Evolutionary conservation across 1,284 basidiomycete species (phyloP).

Genomic region (Pseudozyma hubeiensis): DNA sequence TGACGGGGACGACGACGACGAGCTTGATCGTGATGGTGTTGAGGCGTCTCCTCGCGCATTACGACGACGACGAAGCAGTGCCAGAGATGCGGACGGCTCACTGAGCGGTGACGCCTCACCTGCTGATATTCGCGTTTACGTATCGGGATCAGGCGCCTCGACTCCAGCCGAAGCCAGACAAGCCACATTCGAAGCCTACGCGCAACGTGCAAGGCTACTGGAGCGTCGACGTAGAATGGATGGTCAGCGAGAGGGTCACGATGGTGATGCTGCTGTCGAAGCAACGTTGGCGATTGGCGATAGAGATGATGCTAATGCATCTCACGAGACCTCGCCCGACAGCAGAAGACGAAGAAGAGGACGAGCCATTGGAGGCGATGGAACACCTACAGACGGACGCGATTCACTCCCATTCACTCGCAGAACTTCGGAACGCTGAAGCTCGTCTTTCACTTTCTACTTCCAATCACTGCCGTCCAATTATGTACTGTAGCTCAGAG

Average conservation of each 20-base stretch:
- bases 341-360: constrained; percentile 19
- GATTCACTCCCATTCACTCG: constrained; percentile 35
- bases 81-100: constrained; percentile 1
- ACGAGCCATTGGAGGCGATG: constrained; percentile 14
- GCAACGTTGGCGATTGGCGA: not conserved
- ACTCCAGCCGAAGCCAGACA: constrained; percentile 40
- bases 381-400: constrained; percentile 6
- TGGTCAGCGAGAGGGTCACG: constrained; percentile 3
- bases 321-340: constrained; percentile 12
- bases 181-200: constrained; percentile 48
- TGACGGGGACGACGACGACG: constrained; percentile 3
- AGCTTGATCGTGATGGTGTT: not conserved
- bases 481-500: too few relatives aligned
- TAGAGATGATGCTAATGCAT: not conserved
- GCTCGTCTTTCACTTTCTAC: too few relatives aligned
- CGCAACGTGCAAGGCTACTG: constrained; percentile 30
- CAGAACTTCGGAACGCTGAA: constrained; percentile 27
- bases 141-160: constrained; percentile 34
- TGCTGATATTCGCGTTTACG: constrained; percentile 23
- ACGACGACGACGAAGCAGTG: constrained; percentile 1
- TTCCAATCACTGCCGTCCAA: too few relatives aligned
- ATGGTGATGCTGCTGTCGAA: constrained; percentile 5
- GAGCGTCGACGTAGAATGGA: constrained; percentile 32
- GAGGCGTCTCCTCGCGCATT: constrained; percentile 3
- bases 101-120: constrained; percentile 5